These are phyloP conservation scores for Perilla frutescens DNA, from an alignment of 257 asterid genomes.

Conservation along the genomic window DNA sequence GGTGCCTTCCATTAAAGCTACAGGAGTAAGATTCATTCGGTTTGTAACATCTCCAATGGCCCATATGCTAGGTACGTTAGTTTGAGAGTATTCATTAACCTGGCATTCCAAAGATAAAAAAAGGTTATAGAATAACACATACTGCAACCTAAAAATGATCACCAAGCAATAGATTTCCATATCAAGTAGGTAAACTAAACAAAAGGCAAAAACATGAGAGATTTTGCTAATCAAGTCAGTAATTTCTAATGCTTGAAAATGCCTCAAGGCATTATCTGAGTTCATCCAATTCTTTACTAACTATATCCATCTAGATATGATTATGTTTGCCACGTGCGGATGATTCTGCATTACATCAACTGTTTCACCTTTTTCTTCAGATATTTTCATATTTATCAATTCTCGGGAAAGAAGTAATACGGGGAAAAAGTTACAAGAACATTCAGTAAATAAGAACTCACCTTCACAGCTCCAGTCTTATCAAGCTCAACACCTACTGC, in stretches of 20 bases:
- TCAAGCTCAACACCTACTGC: conserved; percentile 87
- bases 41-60: conserved; percentile 95
- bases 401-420: conserved; percentile 3
- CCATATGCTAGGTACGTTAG: conserved; percentile 96
- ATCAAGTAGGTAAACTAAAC: conserved; percentile 15
- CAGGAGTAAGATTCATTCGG: conserved; percentile 96
- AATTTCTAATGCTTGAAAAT: conserved; percentile 7
- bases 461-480: conserved; percentile 75
- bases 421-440: conserved; percentile 14
- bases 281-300: conserved; percentile 10
- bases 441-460: conserved; percentile 37
- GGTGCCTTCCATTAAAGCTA: conserved; percentile 97
- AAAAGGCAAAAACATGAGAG: conserved; percentile 10
- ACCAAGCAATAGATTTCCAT: conserved; percentile 1
- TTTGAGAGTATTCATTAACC: conserved; percentile 84
- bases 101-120: conserved; percentile 35
- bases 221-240: not conserved
- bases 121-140: not conserved
- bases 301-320: conserved; percentile 13
- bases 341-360: not conserved
- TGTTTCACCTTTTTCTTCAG: not conserved
- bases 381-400: conserved; percentile 1
- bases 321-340: conserved; percentile 14
- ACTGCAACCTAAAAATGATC: not conserved
- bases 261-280: conserved; percentile 6